These are phyloP conservation scores for Penicillium digitatum DNA, from an alignment of 2,329 filamentous ascomycete genomes.

Conservation along the genomic window DNA sequence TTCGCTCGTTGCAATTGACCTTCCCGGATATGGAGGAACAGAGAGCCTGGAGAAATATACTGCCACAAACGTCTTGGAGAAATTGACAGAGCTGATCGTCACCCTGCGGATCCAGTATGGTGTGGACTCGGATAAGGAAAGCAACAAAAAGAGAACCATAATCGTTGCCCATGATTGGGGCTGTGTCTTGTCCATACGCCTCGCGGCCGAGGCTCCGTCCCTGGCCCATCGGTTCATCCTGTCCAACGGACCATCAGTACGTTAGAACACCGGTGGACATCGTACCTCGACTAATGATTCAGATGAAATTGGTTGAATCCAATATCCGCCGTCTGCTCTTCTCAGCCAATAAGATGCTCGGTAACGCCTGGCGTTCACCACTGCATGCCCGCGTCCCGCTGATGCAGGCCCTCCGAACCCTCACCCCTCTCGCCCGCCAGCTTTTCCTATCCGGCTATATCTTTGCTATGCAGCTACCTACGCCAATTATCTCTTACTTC, in stretches of 20 bases:
- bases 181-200: slow-evolving; percentile 49
- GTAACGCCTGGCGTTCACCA: slow-evolving; percentile 46
- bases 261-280: slow-evolving; percentile 17
- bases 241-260: slow-evolving; percentile 52
- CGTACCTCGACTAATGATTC: background rate
- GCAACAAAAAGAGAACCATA: slow-evolving; percentile 44
- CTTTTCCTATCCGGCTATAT: slow-evolving; percentile 52
- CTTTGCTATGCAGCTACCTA: slow-evolving; percentile 52
- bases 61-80: slow-evolving; percentile 51
- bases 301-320: slow-evolving; percentile 43
- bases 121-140: slow-evolving; percentile 27
- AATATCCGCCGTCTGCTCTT: slow-evolving; percentile 42
- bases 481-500: slow-evolving; percentile 42
- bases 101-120: slow-evolving; percentile 48
- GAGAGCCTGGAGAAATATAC: slow-evolving; percentile 50
- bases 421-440: slow-evolving; percentile 50
- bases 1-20: slow-evolving; percentile 53
- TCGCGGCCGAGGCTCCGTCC: slow-evolving; percentile 56
- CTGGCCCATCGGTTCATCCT: slow-evolving; percentile 56
- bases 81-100: slow-evolving; percentile 52
- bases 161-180: slow-evolving; percentile 57
- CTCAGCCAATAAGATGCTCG: slow-evolving; percentile 50
- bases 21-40: slow-evolving; percentile 58
- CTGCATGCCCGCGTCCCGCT: slow-evolving; percentile 44
- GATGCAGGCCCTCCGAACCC: slow-evolving; percentile 41